Evolutionary conservation across 352 stramenopile genomes (phyloP), one percentile per base, ranked within the genome.

Genomic region (Pythium angustatum): DNA sequence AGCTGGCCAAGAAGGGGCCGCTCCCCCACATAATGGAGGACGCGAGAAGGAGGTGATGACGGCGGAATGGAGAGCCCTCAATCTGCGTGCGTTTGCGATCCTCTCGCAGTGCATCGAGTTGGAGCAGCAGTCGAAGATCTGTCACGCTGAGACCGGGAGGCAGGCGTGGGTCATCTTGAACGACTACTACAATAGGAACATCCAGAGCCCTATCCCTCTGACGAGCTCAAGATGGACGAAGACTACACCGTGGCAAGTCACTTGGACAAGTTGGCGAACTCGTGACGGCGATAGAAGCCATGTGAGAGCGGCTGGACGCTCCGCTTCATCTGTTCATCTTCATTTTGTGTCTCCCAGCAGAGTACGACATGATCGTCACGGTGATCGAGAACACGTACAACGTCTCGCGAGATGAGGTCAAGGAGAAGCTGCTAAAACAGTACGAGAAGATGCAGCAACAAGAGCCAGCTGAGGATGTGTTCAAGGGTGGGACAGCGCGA

Each of bases 321-420:
- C 17, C 14, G 24, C 36, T 26, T 15, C 47, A 55, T 11, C 8
- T 66, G 21, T 45, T 66, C 21, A 31, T 66, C 17, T 48, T 66
- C n/a, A 31, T 66, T 17, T 33, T 31, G 12, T 59, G 47, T 24
- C 24, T 66, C 22, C 11, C 59, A 17, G 30, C 4, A 14, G 49
- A 50, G 9, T 67, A 52, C 26, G 14, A 45, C 22, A 30, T 9
- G 15, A 53, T 67, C 26, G 34, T 53, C 9, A 48, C 14, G 3
- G 43, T 67, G 15, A 36, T 67, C 19, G 60, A 67, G 28, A 67
- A 59, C 60, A 67, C 22, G 60, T 36, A 19, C 6, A 56, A 45
- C 33, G 15, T 45, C 11, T 21, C 21, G 2, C 38, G 52, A 5
- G 15, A 41, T 2, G 47, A 55, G 30, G 60, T 38, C 2, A 58